A percentile compares a stretch with the other conserved stretches of the same genome.
Evolutionary conservation across 192 early-diverging fungal species (phyloP).

Genomic region (Thamnidium elegans): DNA sequence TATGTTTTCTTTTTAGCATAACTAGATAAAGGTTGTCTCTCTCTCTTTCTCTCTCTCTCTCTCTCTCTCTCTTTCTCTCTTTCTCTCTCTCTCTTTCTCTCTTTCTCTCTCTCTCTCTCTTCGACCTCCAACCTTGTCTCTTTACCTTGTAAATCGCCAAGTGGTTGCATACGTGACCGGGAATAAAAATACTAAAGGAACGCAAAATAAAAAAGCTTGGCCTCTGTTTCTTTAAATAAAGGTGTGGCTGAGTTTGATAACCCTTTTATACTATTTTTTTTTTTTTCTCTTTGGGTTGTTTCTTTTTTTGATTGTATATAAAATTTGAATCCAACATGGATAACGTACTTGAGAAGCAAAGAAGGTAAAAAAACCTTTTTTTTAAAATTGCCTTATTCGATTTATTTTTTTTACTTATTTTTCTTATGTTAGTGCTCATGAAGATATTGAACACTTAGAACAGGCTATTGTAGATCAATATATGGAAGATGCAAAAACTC

Average conservation of each 20-base stretch:
- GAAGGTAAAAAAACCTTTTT: conserved; percentile 29
- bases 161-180: neutral
- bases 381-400: neutral
- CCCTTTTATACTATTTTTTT: neutral
- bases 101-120: neutral
- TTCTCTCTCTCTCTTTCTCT: too few relatives aligned
- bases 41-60: neutral
- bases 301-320: neutral
- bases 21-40: neutral
- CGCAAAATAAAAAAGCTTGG: too few relatives aligned
- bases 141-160: neutral
- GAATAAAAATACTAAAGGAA: neutral
- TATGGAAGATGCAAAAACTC: conserved; percentile 70
- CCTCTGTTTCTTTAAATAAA: too few relatives aligned
- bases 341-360: conserved; percentile 68
- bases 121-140: neutral
- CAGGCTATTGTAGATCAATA: conserved; percentile 81
- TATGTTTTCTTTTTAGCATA: neutral
- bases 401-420: neutral
- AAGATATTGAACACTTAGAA: conserved; percentile 93
- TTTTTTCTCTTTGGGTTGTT: conserved; percentile 16
- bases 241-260: neutral
- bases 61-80: neutral
- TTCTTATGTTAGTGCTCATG: conserved; percentile 58
- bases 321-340: conserved; percentile 40